A percentile compares a stretch with the other conserved stretches of the same genome.
Conservation (phyloP, 768 basidiomycete species). For the Suillus cothurnatus region DNA sequence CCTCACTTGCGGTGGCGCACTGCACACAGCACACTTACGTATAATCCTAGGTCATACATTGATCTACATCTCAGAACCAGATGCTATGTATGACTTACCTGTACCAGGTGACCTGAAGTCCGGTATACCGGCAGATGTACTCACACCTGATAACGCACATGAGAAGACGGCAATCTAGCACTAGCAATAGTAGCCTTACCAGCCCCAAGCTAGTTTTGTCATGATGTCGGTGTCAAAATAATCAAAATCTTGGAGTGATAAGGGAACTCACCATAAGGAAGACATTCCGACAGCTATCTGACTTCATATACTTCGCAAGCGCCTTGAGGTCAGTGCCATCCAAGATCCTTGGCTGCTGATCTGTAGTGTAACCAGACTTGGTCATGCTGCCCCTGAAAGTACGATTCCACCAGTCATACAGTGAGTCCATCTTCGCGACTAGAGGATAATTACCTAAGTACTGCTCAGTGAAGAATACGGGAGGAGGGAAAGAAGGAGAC, state of each 20-base stretch:
- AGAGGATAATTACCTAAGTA: background rate
- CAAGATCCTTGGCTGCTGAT: conserved; percentile 24
- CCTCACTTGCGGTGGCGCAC: background rate
- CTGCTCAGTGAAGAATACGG: background rate
- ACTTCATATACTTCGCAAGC: conserved; percentile 70
- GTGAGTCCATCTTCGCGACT: background rate
- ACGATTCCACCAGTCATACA: conserved; percentile 5
- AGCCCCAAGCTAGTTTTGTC: conserved; percentile 58
- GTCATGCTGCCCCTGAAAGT: background rate
- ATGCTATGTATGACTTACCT: conserved; percentile 45
- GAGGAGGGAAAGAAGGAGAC: background rate
- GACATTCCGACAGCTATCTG: conserved; percentile 65
- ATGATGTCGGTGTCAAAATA: background rate
- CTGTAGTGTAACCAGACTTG: conserved; percentile 6
- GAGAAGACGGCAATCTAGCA: background rate
- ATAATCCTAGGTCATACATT: conserved; percentile 21
- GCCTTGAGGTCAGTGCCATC: conserved; percentile 41
- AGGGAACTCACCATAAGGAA: conserved; percentile 64
- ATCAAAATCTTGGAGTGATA: background rate
- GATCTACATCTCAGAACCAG: background rate
- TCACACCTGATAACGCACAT: conserved; percentile 51
- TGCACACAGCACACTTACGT: conserved; percentile 22
- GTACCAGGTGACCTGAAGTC: conserved; percentile 89
- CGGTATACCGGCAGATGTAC: conserved; percentile 82
- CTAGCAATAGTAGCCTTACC: conserved; percentile 41